Evolutionary conservation across 352 stramenopile species (phyloP).

Genomic region (Globisporangium uncinulatum): DNA sequence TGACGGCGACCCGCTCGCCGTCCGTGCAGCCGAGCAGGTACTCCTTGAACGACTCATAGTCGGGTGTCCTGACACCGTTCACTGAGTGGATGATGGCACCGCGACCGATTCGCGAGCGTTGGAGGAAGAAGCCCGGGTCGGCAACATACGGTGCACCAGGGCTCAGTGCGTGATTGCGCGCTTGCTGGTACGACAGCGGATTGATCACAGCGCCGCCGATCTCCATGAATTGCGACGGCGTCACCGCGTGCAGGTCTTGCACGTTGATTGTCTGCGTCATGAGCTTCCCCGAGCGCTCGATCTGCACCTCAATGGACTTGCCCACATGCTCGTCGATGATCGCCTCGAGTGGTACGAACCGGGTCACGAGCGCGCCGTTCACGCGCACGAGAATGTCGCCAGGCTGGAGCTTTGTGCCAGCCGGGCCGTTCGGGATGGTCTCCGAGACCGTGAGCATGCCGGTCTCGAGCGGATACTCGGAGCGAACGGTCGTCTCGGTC

Average conservation of each 20-base stretch:
- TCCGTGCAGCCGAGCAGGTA: constrained; percentile 73
- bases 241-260: constrained; percentile 84
- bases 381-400: constrained; percentile 87
- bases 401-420: constrained; percentile 74
- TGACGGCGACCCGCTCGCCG: constrained; percentile 78
- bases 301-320: constrained; percentile 62
- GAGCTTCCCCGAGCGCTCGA: constrained; percentile 74
- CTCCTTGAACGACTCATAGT: constrained; percentile 80
- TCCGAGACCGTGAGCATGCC: constrained; percentile 89
- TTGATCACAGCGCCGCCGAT: constrained; percentile 87
- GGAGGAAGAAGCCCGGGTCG: constrained; percentile 86
- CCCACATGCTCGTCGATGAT: constrained; percentile 78
- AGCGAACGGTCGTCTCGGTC: constrained; percentile 75
- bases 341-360: constrained; percentile 84
- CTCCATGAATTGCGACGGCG: constrained; percentile 80
- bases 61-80: constrained; percentile 77
- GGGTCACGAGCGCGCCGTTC: constrained; percentile 75
- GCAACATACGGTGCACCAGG: constrained; percentile 78
- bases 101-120: constrained; percentile 78
- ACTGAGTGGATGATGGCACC: constrained; percentile 86
- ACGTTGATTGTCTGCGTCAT: constrained; percentile 60
- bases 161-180: constrained; percentile 73
- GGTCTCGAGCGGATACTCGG: constrained; percentile 76
- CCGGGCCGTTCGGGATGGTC: constrained; percentile 76
- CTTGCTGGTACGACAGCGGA: constrained; percentile 87